phyloP scores from a whole-genome alignment of 1,284 basidiomycete genomes.

The Phellopilus nigrolimitatus region DNA sequence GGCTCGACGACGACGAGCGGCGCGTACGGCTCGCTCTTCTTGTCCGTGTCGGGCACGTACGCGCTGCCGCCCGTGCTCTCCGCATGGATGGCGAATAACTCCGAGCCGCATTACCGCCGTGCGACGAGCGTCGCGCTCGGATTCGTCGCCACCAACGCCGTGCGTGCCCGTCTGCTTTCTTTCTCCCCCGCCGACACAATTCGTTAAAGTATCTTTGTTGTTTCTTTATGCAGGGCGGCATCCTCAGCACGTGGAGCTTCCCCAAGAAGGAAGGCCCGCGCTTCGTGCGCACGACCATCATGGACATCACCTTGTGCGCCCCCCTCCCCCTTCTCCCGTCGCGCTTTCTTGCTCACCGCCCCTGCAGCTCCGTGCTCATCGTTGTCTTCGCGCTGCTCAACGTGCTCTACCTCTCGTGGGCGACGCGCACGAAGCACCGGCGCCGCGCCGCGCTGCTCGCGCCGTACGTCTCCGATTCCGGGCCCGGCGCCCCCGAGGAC shows the following conservation, averaged over 20 bases:
- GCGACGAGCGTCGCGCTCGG: conserved; percentile 20
- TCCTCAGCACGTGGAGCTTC: conserved; percentile 37
- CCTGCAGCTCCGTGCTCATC: conserved; percentile 23
- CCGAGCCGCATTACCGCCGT: conserved; percentile 20
- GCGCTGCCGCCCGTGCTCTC: conserved; percentile 17
- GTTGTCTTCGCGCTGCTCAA: conserved; percentile 29
- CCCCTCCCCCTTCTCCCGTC: neutral
- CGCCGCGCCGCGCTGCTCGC: conserved; percentile 30
- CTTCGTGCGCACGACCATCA: conserved; percentile 34
- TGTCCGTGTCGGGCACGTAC: conserved; percentile 19
- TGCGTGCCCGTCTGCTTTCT: neutral
- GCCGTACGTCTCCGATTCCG: conserved; percentile 30
- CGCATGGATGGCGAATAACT: conserved; percentile 22
- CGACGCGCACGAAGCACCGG: conserved; percentile 27
- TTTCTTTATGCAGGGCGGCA: conserved; percentile 31
- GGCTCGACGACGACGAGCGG: conserved; percentile 13
- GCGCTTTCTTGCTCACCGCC: conserved; percentile 18
- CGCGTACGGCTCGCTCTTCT: conserved; percentile 20
- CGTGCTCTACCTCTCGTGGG: conserved; percentile 27
- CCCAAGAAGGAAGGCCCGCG: conserved; percentile 34
- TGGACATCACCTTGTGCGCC: conserved; percentile 34
- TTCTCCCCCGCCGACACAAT: neutral
- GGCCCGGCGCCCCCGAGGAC: conserved; percentile 16
- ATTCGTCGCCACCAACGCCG: conserved; percentile 20
- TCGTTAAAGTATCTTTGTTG: neutral